phyloP scores from a whole-genome alignment of 1,139 yeast genomes.

The Hansenula lynferdii region DNA sequence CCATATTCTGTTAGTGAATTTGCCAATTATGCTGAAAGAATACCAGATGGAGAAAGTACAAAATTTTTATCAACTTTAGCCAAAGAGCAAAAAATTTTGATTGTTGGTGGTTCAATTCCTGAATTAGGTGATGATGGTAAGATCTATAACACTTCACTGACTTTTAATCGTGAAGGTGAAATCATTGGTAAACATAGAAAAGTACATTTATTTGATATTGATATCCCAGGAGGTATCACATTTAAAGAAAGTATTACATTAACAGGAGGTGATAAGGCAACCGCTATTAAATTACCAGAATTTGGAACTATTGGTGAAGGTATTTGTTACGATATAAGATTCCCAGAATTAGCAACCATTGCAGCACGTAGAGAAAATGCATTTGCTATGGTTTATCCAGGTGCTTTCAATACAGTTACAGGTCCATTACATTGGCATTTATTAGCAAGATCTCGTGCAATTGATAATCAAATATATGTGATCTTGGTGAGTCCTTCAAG shows the following conservation, averaged over 20 bases:
- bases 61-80: conserved; percentile 60
- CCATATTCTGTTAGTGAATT: conserved; percentile 90
- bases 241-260: conserved; percentile 78
- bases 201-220: conserved; percentile 86
- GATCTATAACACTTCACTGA: conserved; percentile 76
- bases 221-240: conserved; percentile 83
- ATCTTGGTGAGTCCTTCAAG: conserved; percentile 87
- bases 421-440: conserved; percentile 96
- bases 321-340: conserved; percentile 88
- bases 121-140: conserved; percentile 51
- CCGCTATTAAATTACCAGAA: conserved; percentile 59
- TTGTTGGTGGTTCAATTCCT: conserved; percentile 91
- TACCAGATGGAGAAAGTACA: conserved; percentile 68
- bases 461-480: conserved; percentile 81
- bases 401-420: conserved; percentile 92
- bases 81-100: conserved; percentile 48
- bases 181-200: conserved; percentile 85
- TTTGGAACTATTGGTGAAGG: conserved; percentile 83
- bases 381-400: conserved; percentile 90
- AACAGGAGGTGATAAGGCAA: conserved; percentile 73
- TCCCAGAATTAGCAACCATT: conserved; percentile 84
- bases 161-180: conserved; percentile 67
- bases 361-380: conserved; percentile 67
- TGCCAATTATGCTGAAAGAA: conserved; percentile 72
- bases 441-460: conserved; percentile 81